Evolutionary conservation across 2,329 filamentous ascomycete species (phyloP), one percentile per base, ranked within the genome.

Genomic region (Clonostachys sp.): DNA sequence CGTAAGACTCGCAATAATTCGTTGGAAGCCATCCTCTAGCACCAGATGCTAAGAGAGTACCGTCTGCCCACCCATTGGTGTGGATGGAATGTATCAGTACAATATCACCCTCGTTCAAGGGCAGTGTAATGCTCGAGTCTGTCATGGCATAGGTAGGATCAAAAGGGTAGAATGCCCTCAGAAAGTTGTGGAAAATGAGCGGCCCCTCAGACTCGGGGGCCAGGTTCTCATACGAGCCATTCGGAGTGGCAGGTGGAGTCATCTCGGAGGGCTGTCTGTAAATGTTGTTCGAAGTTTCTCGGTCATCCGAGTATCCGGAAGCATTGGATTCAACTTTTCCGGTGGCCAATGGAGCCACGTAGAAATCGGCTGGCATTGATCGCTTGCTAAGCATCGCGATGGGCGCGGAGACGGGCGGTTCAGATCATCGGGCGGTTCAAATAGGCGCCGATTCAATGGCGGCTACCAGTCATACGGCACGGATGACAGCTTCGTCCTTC

Each of bases 1-100:
- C 89, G 64, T 96, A 99, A 10, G 89, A 80, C 63, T 96, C 91
- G 72, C 94, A 99, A 65, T 97, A 99, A 67, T 99, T 99, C 9
- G 94, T 99, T 4, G 94, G 94, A 50, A 99, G 74, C 94, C 94
- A 99, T 52, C 94, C 94, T 56, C 94, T 81, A 45, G 87, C 87
- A 24, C 92, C 92, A 4, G 91, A 89, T 20, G 86, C 80, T 51
- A 99, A 71, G 39, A 96, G 74, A 1, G 94, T 99, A 45, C 94
- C 94, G 65, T 99, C 94, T 34, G 94, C 94, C 94, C 94, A 99
- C 56, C 94, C 94, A 71, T 97, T 99, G 51, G 90, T 94, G 67
- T 99, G 94, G 55, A 97, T 89, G 5, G 94, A 96, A 66, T 99
- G 94, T 18, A 99, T 87, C 49, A 99, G 71, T 46, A 99, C 86